Evolutionary conservation across 345 rosid species (phyloP).

Genomic region (Syzygium oleosum): DNA sequence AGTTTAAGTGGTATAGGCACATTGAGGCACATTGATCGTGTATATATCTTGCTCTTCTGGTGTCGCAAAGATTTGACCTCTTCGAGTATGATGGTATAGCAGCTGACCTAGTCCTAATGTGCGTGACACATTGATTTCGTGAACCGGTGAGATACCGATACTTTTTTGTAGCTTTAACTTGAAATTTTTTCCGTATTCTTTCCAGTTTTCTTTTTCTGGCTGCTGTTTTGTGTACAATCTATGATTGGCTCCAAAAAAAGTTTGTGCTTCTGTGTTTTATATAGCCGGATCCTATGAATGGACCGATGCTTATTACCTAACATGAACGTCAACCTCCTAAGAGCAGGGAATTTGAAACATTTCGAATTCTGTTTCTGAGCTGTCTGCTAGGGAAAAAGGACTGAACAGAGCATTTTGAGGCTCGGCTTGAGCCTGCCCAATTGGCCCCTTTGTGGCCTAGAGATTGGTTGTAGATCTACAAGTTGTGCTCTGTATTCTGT

Average conservation of each 20-base stretch:
- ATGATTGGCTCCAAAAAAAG: not conserved
- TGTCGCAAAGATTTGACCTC: not conserved
- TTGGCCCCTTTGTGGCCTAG: not conserved
- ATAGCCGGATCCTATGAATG: not conserved
- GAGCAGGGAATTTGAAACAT: not conserved
- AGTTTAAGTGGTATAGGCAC: not conserved
- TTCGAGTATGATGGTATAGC: not conserved
- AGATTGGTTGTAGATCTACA: not conserved
- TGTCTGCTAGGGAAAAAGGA: not conserved
- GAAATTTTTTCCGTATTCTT: not conserved
- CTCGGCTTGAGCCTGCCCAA: not conserved
- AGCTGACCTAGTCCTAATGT: slow-evolving; percentile 1
- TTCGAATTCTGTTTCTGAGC: not conserved
- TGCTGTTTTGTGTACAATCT: not conserved
- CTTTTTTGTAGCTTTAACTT: not conserved
- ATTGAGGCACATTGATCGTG: slow-evolving; percentile 5
- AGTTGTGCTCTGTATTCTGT: not conserved
- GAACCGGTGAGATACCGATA: not conserved
- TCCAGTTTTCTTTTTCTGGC: not conserved
- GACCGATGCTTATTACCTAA: not conserved
- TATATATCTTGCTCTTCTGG: slow-evolving; percentile 23
- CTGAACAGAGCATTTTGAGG: not conserved
- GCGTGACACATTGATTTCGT: not conserved
- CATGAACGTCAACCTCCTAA: not conserved
- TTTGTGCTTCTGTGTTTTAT: not conserved